phyloP scores from a whole-genome alignment of 2,329 filamentous ascomycete species.

The Calonectria fujianensis region DNA sequence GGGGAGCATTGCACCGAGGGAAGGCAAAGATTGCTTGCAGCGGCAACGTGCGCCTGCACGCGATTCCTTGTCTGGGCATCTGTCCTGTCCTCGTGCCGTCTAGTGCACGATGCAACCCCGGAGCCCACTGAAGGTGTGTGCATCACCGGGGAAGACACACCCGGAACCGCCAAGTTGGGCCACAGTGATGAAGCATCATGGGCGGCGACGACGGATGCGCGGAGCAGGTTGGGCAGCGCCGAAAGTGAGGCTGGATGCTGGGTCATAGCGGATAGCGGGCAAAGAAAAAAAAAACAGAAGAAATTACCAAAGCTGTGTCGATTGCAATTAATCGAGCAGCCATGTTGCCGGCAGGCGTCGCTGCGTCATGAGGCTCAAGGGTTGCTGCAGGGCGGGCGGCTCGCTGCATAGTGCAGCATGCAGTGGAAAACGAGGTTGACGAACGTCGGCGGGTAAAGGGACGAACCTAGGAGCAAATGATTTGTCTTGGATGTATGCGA shows the following conservation, averaged over 20 bases:
- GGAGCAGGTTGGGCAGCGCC: slow-evolving; percentile 14
- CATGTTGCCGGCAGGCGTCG: slow-evolving; percentile 21
- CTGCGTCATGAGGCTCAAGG: slow-evolving; percentile 54
- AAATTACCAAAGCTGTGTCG: not conserved
- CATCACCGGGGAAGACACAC: slow-evolving; percentile 41
- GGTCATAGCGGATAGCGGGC: not conserved
- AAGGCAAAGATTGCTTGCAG: slow-evolving; percentile 52
- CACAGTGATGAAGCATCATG: slow-evolving; percentile 42
- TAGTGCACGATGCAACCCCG: slow-evolving; percentile 46
- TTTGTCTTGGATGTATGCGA: slow-evolving; percentile 37
- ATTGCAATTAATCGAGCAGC: slow-evolving; percentile 12
- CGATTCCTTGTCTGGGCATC: slow-evolving; percentile 38
- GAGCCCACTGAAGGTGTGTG: slow-evolving; percentile 42
- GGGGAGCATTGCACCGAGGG: slow-evolving; percentile 27
- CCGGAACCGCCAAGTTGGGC: slow-evolving; percentile 34
- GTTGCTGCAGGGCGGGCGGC: slow-evolving; percentile 49
- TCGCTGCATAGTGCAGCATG: slow-evolving; percentile 51
- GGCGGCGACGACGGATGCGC: slow-evolving; percentile 27
- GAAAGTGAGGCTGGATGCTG: slow-evolving; percentile 4
- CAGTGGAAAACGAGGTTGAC: slow-evolving; percentile 42
- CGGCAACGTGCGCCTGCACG: slow-evolving; percentile 52
- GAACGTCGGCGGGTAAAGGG: slow-evolving; percentile 46
- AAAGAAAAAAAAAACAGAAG: not conserved
- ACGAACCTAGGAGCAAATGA: slow-evolving; percentile 47
- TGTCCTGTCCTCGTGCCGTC: slow-evolving; percentile 51